A percentile compares a stretch with the other conserved stretches of the same genome.
phyloP scores from a whole-genome alignment of 148 eudicot species.

The Cornus kousa region DNA sequence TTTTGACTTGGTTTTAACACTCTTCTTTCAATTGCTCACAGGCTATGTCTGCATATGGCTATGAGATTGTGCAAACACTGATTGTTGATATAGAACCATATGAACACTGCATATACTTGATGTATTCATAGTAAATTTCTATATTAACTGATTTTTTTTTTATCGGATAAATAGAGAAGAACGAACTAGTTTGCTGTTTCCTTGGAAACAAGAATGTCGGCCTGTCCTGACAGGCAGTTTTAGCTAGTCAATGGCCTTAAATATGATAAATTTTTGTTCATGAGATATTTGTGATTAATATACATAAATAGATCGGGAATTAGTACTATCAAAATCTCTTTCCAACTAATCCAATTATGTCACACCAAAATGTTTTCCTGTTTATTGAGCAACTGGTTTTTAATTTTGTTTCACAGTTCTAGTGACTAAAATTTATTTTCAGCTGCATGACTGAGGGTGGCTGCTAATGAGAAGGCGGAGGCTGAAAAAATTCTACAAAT shows the following conservation, averaged over 20 bases:
- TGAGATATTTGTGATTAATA: background rate
- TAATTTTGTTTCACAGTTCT: background rate
- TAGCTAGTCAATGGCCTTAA: background rate
- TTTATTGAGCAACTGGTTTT: background rate
- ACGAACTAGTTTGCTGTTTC: background rate
- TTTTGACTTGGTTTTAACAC: background rate
- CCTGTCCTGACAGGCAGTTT: too few relatives aligned
- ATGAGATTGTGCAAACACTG: slow-evolving; percentile 68
- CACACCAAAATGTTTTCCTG: background rate
- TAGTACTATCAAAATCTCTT: background rate
- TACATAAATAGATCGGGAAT: background rate
- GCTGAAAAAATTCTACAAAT: slow-evolving; percentile 71
- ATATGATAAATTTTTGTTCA: background rate
- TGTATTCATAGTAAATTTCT: background rate
- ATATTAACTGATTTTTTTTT: too few relatives aligned
- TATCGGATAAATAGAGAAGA: too few relatives aligned
- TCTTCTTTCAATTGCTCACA: slow-evolving; percentile 11
- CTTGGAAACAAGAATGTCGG: background rate
- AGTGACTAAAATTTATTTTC: background rate
- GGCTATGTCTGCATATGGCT: slow-evolving; percentile 86
- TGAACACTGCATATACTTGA: slow-evolving; percentile 21
- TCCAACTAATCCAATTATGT: too few relatives aligned
- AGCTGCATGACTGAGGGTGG: slow-evolving; percentile 67
- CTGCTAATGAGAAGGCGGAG: slow-evolving; percentile 79
- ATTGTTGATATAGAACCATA: slow-evolving; percentile 78